Evolutionary conservation across 139 green algal genomes (phyloP).

Genomic region (Edaphochlamys debaryana): DNA sequence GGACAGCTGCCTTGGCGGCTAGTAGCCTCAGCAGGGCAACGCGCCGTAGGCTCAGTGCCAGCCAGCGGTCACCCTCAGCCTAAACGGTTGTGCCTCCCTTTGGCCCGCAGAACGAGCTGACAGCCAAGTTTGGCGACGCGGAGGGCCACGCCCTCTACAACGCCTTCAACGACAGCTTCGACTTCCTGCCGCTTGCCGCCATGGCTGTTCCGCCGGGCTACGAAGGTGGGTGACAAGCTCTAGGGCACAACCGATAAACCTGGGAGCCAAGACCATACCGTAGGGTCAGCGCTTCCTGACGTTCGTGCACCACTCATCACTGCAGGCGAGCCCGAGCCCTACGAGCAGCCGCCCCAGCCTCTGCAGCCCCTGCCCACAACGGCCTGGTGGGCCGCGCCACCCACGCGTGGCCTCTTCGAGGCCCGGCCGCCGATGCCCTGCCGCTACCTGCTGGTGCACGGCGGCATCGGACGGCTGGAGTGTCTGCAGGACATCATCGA

Average conservation of each 20-base stretch:
- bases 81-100: no score
- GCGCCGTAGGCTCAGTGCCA: no score
- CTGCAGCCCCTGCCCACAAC: no score
- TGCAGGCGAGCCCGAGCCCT: constrained; percentile 1
- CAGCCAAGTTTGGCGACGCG: neutral
- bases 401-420: no score
- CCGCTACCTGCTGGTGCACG: constrained; percentile 27
- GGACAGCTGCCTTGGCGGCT: no score
- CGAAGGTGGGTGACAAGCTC: neutral
- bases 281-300: neutral
- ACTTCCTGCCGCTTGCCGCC: constrained; percentile 2
- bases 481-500: neutral
- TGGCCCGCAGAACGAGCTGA: constrained; percentile 3
- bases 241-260: no score
- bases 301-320: neutral
- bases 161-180: constrained; percentile 10
- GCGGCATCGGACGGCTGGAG: constrained; percentile 12
- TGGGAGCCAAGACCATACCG: neutral
- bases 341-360: neutral
- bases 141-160: neutral
- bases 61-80: no score
- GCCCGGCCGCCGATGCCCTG: neutral
- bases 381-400: no score
- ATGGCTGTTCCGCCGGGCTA: neutral
- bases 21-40: no score